These are phyloP conservation scores for Coemansia sp. DNA, from an alignment of 192 early-diverging fungal genomes.

Conservation along the genomic window DNA sequence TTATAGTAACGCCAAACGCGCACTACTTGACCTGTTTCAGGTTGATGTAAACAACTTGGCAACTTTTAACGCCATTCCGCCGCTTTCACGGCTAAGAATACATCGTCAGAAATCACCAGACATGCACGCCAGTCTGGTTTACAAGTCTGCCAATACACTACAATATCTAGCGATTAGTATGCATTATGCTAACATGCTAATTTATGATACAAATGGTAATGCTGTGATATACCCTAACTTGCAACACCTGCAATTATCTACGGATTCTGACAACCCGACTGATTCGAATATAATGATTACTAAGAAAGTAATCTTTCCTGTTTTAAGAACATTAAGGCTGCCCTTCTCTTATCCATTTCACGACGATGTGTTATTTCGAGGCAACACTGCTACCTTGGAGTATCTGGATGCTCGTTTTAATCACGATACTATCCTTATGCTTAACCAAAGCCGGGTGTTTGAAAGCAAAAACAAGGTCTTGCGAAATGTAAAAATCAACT, in stretches of 20 bases:
- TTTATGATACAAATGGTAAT: background rate
- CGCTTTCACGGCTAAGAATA: background rate
- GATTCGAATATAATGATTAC: background rate
- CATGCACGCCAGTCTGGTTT: background rate
- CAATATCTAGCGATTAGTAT: background rate
- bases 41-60: background rate
- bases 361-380: constrained; percentile 2
- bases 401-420: background rate
- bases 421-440: background rate
- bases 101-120: background rate
- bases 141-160: background rate
- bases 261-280: too few species aligned
- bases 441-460: background rate
- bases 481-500: too few species aligned
- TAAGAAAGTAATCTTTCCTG: background rate
- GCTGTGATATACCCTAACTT: background rate
- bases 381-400: constrained; percentile 3
- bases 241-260: background rate
- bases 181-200: background rate
- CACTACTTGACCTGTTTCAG: too few species aligned
- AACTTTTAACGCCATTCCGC: background rate
- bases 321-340: background rate
- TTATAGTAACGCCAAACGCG: background rate
- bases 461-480: too few species aligned
- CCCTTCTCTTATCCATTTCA: too few species aligned